phyloP scores from a whole-genome alignment of 2,329 filamentous ascomycete genomes.

The Claviceps paspali region DNA sequence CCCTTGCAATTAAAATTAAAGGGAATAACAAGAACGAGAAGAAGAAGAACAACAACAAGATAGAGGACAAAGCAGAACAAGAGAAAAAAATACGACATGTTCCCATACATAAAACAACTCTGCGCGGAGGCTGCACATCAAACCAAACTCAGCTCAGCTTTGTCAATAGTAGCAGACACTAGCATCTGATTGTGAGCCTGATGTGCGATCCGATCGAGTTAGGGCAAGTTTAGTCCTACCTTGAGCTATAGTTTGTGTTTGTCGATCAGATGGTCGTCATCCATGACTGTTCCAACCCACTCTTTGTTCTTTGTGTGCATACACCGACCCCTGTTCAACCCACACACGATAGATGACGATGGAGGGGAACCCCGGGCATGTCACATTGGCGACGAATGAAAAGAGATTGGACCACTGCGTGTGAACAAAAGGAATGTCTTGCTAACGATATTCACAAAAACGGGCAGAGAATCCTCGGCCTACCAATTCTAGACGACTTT shows the following conservation, averaged over 20 bases:
- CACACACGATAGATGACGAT: background rate
- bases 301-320: background rate
- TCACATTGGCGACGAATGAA: background rate
- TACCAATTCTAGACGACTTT: constrained; percentile 22
- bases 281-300: background rate
- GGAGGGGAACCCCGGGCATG: background rate
- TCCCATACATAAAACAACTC: no score
- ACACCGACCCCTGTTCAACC: background rate
- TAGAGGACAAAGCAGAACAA: background rate
- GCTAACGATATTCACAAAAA: constrained; percentile 32
- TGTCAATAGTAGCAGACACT: background rate
- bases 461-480: constrained; percentile 11
- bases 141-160: background rate
- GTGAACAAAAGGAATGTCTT: constrained; percentile 23
- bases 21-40: background rate
- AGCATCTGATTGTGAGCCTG: background rate
- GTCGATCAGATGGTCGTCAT: background rate
- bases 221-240: background rate
- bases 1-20: background rate
- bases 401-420: constrained; percentile 4
- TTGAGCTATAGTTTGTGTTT: background rate
- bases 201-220: background rate
- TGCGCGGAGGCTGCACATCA: no score
- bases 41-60: no score
- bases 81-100: background rate